Percentiles rank a stretch among this genome's conserved stretches.
Evolutionary conservation across 176 grass and related monocot genomes (phyloP).

Genomic region (Lolium rigidum): DNA sequence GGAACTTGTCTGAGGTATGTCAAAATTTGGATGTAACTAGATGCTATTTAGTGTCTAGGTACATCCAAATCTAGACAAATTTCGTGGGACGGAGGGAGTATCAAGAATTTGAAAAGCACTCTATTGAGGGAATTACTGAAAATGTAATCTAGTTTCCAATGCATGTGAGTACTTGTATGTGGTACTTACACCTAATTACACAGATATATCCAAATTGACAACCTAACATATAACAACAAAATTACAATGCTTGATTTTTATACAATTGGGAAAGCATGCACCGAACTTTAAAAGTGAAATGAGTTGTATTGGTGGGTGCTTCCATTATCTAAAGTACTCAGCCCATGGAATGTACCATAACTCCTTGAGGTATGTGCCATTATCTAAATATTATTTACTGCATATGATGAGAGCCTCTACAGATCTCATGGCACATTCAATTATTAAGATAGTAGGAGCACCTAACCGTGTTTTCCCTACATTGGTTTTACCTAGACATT

Average conservation of each 20-base stretch:
- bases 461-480: background rate
- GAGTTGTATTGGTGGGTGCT: background rate
- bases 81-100: too few relatives aligned
- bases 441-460: background rate
- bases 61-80: too few relatives aligned
- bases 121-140: conserved; percentile 5
- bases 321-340: conserved; percentile 1
- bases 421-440: background rate
- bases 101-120: background rate
- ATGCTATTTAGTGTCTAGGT: too few relatives aligned
- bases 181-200: conserved; percentile 17
- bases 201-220: background rate
- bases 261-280: background rate
- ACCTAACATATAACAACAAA: background rate
- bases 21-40: too few relatives aligned
- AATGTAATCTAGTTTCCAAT: conserved; percentile 4
- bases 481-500: conserved; percentile 5
- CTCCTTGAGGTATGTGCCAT: background rate
- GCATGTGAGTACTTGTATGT: background rate
- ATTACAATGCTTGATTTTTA: too few relatives aligned
- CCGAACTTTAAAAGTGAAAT: background rate
- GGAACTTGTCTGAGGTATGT: too few relatives aligned
- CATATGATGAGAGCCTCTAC: background rate
- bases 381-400: background rate
- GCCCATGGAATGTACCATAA: background rate